Evolutionary conservation across 495 filamentous ascomycete species (phyloP), one percentile per base, ranked within the genome.

Genomic region (Aspergillus diversus): DNA sequence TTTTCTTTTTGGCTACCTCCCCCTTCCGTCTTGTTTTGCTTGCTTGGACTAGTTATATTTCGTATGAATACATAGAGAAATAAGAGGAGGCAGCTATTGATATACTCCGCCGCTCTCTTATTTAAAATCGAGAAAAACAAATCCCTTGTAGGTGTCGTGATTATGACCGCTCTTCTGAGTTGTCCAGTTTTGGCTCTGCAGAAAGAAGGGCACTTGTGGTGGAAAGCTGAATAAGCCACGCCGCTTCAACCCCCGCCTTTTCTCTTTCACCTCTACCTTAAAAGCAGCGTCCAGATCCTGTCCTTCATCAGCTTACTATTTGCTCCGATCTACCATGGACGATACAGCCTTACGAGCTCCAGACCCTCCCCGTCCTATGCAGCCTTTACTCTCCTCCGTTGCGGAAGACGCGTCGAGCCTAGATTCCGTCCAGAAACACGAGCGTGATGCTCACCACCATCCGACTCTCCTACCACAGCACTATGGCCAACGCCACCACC

Each of bases 201-300:
- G 33, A 55, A 27, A 32, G 52, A 43, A 39, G 54, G 34, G 34
- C 11, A 3, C 16, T 49, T n/a, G n/a, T n/a, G n/a, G n/a, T n/a
- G n/a, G n/a, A n/a, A 16, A 33, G 33, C 16, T 33, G 42, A 56
- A 56, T 55, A 55, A 59, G 47, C 50, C 49, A 39, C 62, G 67
- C 68, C 68, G 68, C 68, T 65, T 70, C 60, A 63, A 69, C 55
- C 65, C 63, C 64, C 65, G 60, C 63, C 63, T 63, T 64, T 62
- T 55, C 55, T 9, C 48, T 15, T 46, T 13, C 17, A 42, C 54
- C 31, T 37, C 59, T 15, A 7, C 32, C 47, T 48, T 66, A 67
- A 70, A 70, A 70, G 68, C 68, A 67, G 68, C 68, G 58, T 66
- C 65, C 55, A 58, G 58, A n/a, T 27, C 5, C 49, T 35, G 17